Evolutionary conservation across 2,329 filamentous ascomycete species (phyloP).

Genomic region (Cytospora schulzeri): DNA sequence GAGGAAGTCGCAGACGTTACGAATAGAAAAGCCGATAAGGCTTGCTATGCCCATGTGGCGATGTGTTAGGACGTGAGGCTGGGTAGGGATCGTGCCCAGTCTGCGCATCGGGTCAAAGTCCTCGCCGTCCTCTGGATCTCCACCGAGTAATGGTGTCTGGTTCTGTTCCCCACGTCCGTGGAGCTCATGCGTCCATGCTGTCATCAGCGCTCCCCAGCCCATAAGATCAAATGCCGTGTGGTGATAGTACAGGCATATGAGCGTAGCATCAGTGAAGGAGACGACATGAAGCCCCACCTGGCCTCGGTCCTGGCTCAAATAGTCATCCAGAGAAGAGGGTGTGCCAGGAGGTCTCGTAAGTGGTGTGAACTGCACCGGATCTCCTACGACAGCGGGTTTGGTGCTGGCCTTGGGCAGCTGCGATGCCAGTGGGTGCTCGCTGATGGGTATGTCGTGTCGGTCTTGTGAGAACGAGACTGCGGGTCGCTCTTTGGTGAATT

Average conservation of each 20-base stretch:
- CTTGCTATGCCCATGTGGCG: constrained; percentile 30
- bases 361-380: constrained; percentile 30
- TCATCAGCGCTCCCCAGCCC: constrained; percentile 40
- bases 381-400: constrained; percentile 33
- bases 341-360: constrained; percentile 29
- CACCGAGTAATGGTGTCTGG: constrained; percentile 29
- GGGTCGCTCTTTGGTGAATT: constrained; percentile 39
- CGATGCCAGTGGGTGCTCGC: constrained; percentile 40
- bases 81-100: constrained; percentile 31
- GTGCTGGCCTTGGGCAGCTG: constrained; percentile 33
- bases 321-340: constrained; percentile 39
- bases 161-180: constrained; percentile 39
- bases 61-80: constrained; percentile 31
- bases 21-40: constrained; percentile 34
- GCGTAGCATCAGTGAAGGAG: constrained; percentile 45
- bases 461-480: constrained; percentile 40
- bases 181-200: constrained; percentile 43
- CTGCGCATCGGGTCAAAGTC: constrained; percentile 36
- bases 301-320: constrained; percentile 41
- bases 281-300: constrained; percentile 46
- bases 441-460: constrained; percentile 34
- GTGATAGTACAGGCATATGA: constrained; percentile 43
- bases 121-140: not conserved
- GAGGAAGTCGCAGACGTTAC: constrained; percentile 23
- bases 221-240: constrained; percentile 46